These are phyloP conservation scores for Hortiboletus campestris DNA, from an alignment of 768 basidiomycete genomes.

Conservation along the genomic window DNA sequence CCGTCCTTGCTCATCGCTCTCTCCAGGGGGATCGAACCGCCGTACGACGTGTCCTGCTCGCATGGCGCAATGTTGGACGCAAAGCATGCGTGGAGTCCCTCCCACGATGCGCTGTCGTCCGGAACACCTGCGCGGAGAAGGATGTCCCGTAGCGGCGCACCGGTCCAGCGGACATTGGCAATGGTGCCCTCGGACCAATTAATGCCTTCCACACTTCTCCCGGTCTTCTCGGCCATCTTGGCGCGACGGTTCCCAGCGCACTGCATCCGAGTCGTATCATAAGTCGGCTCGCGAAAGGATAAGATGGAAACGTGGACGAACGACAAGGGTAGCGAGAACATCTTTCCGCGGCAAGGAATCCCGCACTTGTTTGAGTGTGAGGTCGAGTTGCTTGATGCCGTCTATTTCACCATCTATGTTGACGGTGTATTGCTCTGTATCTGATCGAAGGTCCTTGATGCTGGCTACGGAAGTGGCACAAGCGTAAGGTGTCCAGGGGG, in stretches of 20 bases:
- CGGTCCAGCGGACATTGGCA: constrained; percentile 67
- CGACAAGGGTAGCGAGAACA: constrained; percentile 58
- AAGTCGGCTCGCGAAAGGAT: background rate
- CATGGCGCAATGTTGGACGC: constrained; percentile 58
- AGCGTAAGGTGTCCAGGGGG: background rate
- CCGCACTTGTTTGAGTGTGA: constrained; percentile 22
- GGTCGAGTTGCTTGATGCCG: constrained; percentile 7
- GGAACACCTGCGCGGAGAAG: constrained; percentile 45
- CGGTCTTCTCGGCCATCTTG: constrained; percentile 59
- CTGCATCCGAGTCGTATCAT: constrained; percentile 20
- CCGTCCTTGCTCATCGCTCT: constrained; percentile 46
- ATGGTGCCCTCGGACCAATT: constrained; percentile 69
- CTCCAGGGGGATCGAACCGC: constrained; percentile 57
- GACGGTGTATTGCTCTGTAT: constrained; percentile 23
- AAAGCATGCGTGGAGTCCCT: constrained; percentile 54
- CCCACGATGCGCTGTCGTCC: constrained; percentile 17
- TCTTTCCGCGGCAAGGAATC: constrained; percentile 19
- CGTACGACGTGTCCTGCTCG: constrained; percentile 61
- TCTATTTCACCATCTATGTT: constrained; percentile 28
- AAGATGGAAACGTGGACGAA: constrained; percentile 22
- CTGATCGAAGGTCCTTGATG: constrained; percentile 22
- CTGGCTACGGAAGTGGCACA: constrained; percentile 15
- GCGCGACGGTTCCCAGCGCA: constrained; percentile 68
- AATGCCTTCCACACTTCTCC: constrained; percentile 49
- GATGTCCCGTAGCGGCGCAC: constrained; percentile 55